Evolutionary conservation across 164 flowering plant genomes (phyloP).

Genomic region (Aristolochia contorta): DNA sequence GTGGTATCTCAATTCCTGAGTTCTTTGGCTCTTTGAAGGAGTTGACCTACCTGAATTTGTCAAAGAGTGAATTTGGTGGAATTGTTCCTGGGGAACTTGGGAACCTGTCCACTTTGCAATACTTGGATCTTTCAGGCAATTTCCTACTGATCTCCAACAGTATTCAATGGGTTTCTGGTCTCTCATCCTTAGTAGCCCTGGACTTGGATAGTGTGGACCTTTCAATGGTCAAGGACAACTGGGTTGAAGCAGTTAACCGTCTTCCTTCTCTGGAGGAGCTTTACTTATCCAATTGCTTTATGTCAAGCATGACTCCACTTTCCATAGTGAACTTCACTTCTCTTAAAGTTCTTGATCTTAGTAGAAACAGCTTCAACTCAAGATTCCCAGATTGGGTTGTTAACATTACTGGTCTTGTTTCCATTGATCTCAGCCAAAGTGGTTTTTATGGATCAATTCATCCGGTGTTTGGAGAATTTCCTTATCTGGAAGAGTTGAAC

Average conservation of each 20-base stretch:
- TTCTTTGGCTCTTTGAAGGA: slow-evolving; percentile 7
- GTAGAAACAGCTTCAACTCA: neutral
- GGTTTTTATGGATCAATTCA: no score
- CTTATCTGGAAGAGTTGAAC: no score
- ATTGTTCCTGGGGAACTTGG: slow-evolving; percentile 1
- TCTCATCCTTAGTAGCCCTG: neutral
- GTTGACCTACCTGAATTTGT: slow-evolving; percentile 7
- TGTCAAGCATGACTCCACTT: slow-evolving; percentile 3
- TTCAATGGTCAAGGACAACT: neutral
- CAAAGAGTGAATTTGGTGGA: neutral
- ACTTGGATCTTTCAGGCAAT: slow-evolving; percentile 4
- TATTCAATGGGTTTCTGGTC: slow-evolving; percentile 5
- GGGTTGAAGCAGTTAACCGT: neutral
- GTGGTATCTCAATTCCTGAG: neutral
- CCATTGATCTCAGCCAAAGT: neutral
- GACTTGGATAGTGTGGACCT: neutral
- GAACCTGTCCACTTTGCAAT: slow-evolving; percentile 1
- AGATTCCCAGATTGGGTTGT: slow-evolving; percentile 3
- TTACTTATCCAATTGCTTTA: neutral
- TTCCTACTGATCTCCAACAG: neutral
- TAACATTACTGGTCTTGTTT: neutral
- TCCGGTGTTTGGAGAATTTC: neutral
- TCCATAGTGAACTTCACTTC: neutral
- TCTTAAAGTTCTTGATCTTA: neutral
- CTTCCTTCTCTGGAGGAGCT: neutral